A percentile compares a stretch with the other conserved stretches of the same genome.
These are phyloP conservation scores for Cicer arietinum DNA, from an alignment of 306 rosid genomes.

Conservation along the genomic window DNA sequence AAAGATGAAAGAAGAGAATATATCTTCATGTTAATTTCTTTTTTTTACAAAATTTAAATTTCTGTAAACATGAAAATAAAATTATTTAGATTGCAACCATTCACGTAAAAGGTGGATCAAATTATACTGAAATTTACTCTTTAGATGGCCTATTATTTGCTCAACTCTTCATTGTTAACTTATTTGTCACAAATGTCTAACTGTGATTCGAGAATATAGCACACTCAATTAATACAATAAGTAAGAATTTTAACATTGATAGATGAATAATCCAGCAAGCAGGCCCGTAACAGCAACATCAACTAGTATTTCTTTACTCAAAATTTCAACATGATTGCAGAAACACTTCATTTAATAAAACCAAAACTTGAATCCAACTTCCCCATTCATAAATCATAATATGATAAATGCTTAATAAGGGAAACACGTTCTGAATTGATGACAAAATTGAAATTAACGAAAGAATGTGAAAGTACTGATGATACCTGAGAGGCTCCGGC, in stretches of 20 bases:
- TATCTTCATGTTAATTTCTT: not conserved
- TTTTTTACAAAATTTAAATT: not conserved
- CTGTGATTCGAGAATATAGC: not conserved
- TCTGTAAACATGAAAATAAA: not conserved
- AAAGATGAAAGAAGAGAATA: not conserved
- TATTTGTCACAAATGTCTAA: not conserved
- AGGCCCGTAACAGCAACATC: not conserved
- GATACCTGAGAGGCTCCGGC: slow-evolving; percentile 73
- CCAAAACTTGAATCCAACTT: not conserved
- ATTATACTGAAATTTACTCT: too few species aligned
- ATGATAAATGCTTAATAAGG: not conserved
- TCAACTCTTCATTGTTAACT: not conserved
- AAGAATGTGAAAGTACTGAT: not conserved
- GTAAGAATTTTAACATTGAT: not conserved
- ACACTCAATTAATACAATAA: not conserved
- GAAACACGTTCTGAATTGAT: not conserved
- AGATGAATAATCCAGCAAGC: not conserved
- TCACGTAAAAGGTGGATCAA: too few species aligned
- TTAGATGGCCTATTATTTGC: not conserved
- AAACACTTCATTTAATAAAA: not conserved
- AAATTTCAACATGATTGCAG: not conserved
- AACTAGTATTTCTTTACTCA: not conserved
- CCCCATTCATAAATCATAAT: not conserved
- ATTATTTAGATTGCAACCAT: not conserved
- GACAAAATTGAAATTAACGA: not conserved